Percentiles rank a stretch among this genome's conserved stretches.
phyloP scores from a whole-genome alignment of 2,329 filamentous ascomycete genomes.

The Chaetomiaceae sp. region DNA sequence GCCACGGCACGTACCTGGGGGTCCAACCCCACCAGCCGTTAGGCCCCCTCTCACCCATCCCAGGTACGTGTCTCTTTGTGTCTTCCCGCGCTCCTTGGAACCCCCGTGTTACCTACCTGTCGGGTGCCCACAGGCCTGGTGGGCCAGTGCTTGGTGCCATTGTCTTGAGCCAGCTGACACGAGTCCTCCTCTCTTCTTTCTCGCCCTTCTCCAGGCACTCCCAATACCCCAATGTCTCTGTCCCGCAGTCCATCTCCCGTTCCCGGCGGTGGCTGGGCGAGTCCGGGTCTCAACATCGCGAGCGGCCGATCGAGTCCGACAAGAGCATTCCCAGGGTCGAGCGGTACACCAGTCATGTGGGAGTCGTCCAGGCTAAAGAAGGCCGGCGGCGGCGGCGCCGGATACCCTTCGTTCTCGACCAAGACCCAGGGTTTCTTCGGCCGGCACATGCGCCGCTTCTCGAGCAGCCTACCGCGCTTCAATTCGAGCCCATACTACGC shows the following conservation, averaged over 20 bases:
- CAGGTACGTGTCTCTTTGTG: conserved; percentile 48
- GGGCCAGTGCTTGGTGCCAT: background rate
- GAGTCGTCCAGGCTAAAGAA: conserved; percentile 70
- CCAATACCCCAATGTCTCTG: conserved; percentile 66
- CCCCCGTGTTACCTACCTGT: conserved; percentile 11
- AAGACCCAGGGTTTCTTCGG: conserved; percentile 84
- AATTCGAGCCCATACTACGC: conserved; percentile 52
- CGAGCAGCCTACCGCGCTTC: conserved; percentile 72
- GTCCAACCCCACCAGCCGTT: conserved; percentile 36
- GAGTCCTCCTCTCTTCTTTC: conserved; percentile 1
- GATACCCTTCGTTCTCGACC: conserved; percentile 74
- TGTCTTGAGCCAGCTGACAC: conserved; percentile 7
- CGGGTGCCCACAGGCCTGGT: conserved; percentile 14
- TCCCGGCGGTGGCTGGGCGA: conserved; percentile 82
- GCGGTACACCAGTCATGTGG: conserved; percentile 66
- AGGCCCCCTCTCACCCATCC: conserved; percentile 47
- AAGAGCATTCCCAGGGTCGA: conserved; percentile 45
- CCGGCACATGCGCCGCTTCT: conserved; percentile 75
- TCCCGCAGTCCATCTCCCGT: conserved; percentile 84
- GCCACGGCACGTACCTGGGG: conserved; percentile 33
- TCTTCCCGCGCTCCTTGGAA: conserved; percentile 8
- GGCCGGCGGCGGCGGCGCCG: conserved; percentile 57
- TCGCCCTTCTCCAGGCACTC: conserved; percentile 43
- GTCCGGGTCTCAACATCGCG: conserved; percentile 66
- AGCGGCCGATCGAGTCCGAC: conserved; percentile 66